These are phyloP conservation scores for Bruguiera parviflora DNA, from an alignment of 345 rosid genomes.

Conservation along the genomic window DNA sequence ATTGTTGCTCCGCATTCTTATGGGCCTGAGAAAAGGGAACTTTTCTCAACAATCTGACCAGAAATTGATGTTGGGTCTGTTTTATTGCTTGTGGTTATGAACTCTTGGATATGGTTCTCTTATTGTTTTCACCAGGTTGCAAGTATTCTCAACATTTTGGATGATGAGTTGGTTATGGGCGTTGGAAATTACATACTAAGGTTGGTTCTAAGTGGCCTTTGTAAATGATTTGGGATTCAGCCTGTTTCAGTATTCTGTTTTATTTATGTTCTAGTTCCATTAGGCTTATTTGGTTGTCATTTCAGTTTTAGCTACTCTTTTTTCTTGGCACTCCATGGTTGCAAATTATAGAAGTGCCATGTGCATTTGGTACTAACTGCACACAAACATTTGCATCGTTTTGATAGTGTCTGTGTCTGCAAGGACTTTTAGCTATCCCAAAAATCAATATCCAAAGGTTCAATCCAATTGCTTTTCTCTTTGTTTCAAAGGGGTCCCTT, in stretches of 20 bases:
- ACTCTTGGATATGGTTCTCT: neutral
- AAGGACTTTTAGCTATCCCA: too few species aligned
- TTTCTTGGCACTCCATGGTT: neutral
- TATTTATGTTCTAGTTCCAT: neutral
- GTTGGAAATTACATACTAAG: slow-evolving; percentile 90
- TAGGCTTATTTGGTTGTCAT: neutral
- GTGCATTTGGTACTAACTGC: neutral
- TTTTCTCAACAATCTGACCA: neutral
- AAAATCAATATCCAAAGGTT: too few species aligned
- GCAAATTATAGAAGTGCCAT: neutral
- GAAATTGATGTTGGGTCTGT: neutral
- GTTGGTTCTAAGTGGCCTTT: slow-evolving; percentile 31
- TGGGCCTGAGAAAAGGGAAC: neutral
- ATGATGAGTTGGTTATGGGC: slow-evolving; percentile 60
- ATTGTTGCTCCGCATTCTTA: too few species aligned
- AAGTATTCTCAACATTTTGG: slow-evolving; percentile 73
- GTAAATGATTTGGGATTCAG: neutral
- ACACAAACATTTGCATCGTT: neutral
- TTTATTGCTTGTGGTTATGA: neutral
- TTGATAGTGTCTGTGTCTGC: neutral
- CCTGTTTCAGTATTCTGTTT: neutral
- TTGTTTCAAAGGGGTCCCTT: too few species aligned
- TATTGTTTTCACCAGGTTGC: slow-evolving; percentile 54
- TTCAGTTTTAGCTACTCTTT: neutral
- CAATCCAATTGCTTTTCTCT: too few species aligned